Conservation (phyloP, 2,329 filamentous ascomycete genomes). For the Cadophora malorum region DNA sequence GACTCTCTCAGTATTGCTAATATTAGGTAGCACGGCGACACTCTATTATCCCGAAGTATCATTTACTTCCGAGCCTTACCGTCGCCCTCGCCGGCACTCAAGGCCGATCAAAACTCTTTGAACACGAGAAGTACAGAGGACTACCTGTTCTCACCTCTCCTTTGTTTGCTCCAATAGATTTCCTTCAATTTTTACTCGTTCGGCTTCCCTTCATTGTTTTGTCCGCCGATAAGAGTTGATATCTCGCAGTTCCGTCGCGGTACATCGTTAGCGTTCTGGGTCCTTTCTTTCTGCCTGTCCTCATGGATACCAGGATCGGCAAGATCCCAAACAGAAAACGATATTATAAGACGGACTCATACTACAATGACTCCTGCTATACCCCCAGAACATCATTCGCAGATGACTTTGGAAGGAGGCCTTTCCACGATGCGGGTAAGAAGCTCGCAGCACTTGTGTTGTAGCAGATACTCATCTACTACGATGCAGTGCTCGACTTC, state of each 20-base stretch:
- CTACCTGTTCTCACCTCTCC: slow-evolving; percentile 3
- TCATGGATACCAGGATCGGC: slow-evolving; percentile 14
- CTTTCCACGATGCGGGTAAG: slow-evolving; percentile 23
- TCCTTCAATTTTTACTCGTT: slow-evolving; percentile 21
- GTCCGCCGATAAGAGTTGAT: slow-evolving; percentile 39
- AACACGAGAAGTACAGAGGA: neutral
- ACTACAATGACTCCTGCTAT: slow-evolving; percentile 10
- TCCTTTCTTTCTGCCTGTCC: slow-evolving; percentile 33
- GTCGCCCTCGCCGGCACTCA: slow-evolving; percentile 11
- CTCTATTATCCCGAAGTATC: slow-evolving; percentile 16
- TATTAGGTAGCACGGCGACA: slow-evolving; percentile 21
- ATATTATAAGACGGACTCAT: slow-evolving; percentile 4
- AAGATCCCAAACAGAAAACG: slow-evolving; percentile 19
- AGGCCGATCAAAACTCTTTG: slow-evolving; percentile 31
- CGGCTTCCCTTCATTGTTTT: slow-evolving; percentile 29
- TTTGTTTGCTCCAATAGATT: slow-evolving; percentile 19
- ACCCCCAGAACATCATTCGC: neutral
- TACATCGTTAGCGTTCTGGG: slow-evolving; percentile 40
- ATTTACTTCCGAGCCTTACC: slow-evolving; percentile 16
- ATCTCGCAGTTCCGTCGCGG: slow-evolving; percentile 37
- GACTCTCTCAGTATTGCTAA: slow-evolving; percentile 36
- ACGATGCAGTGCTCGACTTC: slow-evolving; percentile 5
- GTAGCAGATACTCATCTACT: neutral
- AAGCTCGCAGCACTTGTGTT: neutral
- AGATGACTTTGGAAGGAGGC: neutral